Evolutionary conservation across 2,329 filamentous ascomycete genomes (phyloP).

Genomic region (Aureobasidium sp.): DNA sequence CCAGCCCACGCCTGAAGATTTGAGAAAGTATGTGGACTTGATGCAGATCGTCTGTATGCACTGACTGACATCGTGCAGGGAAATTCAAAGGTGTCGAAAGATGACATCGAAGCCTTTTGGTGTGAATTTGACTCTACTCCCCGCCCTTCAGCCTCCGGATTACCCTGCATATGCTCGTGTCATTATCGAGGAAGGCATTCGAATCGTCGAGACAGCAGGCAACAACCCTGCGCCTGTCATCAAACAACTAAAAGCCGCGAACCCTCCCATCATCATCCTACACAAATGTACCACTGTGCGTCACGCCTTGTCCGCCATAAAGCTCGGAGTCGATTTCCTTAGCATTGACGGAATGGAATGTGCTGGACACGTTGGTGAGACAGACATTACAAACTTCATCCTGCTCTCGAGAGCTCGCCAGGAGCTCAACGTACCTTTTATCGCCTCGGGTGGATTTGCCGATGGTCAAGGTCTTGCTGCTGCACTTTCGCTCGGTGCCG

Average conservation of each 20-base stretch:
- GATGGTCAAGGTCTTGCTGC: constrained; percentile 90
- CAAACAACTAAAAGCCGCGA: constrained; percentile 70
- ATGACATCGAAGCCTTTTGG: constrained; percentile 76
- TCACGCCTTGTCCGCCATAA: constrained; percentile 83
- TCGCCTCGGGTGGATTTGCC: constrained; percentile 90
- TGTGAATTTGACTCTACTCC: constrained; percentile 91
- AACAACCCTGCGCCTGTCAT: constrained; percentile 90
- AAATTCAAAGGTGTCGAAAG: constrained; percentile 77
- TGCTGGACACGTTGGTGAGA: constrained; percentile 80
- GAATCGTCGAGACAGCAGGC: constrained; percentile 85
- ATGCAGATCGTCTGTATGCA: background rate
- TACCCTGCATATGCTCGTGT: constrained; percentile 87
- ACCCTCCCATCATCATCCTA: constrained; percentile 58
- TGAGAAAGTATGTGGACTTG: constrained; percentile 50
- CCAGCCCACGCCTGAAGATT: constrained; percentile 81
- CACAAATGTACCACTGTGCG: constrained; percentile 98
- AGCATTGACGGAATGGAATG: constrained; percentile 98
- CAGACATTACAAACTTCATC: constrained; percentile 83
- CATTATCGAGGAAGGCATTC: constrained; percentile 85
- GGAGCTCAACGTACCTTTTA: constrained; percentile 76
- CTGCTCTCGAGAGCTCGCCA: constrained; percentile 79
- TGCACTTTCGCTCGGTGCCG: constrained; percentile 78
- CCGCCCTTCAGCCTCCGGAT: constrained; percentile 80
- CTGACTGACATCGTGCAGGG: constrained; percentile 27
- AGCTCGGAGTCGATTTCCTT: constrained; percentile 92